Base-by-base conservation (phyloP, 345 rosid species). In the Hibiscus mutabilis region DNA sequence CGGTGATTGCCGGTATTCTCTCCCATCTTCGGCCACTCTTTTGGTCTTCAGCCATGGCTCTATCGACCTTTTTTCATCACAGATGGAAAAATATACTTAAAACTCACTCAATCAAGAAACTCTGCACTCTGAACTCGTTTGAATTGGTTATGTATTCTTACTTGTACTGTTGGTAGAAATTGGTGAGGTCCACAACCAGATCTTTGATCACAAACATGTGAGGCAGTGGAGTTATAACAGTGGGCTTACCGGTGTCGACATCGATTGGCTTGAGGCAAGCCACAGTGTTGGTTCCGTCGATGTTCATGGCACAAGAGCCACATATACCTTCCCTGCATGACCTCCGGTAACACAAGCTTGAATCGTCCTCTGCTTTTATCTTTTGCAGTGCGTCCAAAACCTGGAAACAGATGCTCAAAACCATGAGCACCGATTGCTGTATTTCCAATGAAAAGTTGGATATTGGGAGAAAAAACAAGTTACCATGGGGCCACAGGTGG, bases 271-370 rank as follows among this genome's bases (percentile, higher is more conserved):
- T 84, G 4, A 86, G 86, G 76, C 88, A 90, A 9, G 95, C 96
- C 15, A 88, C 87, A 1, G 91, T 90, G 55, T 90, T 85, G 61
- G 84, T 82, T 69, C 90, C 91, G 49, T 85, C 91, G 3, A 90
- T 80, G 71, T 87, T 87, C 96, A 88, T 85, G 4, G 91, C 71
- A 60, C 91, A 86, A 6, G 91, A 92, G 55, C 97, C 94, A 53
- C 92, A 86, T 66, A 88, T 87, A 49, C 93, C 97, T 83, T 88
- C 91, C 74, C 92, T 79, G 24, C 96, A 86, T 27, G 91, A 88
- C 74, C 92, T 84, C 53, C 89, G 76, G 14, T 85, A 86, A 77
- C 77, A 80, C 81, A 92, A 70, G 71, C 83, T 84, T 25, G 87
- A 68, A 72, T 87, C 92, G 1, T 82, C 84, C 75, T 88, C 88